These are phyloP conservation scores for Pestalotiopsis sp. DNA, from an alignment of 2,329 filamentous ascomycete species.

Conservation along the genomic window DNA sequence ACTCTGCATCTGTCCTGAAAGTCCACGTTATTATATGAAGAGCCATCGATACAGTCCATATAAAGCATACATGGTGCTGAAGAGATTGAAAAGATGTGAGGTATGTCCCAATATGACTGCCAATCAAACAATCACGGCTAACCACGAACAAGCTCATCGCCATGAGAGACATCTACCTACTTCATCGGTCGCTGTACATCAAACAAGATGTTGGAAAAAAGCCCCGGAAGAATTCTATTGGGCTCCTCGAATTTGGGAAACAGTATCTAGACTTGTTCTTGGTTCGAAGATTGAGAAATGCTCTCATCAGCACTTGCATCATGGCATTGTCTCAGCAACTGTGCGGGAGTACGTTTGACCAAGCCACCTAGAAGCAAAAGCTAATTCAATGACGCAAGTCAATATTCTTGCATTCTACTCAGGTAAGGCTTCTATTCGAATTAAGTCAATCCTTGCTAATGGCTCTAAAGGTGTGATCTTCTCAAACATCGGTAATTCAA, in stretches of 20 bases:
- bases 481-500: background rate
- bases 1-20: slow-evolving; percentile 35
- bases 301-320: slow-evolving; percentile 31
- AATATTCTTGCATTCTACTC: slow-evolving; percentile 49
- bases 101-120: background rate
- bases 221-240: background rate
- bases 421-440: slow-evolving; percentile 22
- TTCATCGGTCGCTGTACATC: slow-evolving; percentile 26
- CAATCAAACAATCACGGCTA: background rate
- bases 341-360: slow-evolving; percentile 31
- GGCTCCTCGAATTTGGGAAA: background rate
- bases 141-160: background rate
- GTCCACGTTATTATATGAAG: slow-evolving; percentile 37
- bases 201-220: background rate
- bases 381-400: slow-evolving; percentile 26
- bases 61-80: slow-evolving; percentile 30
- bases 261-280: slow-evolving; percentile 21
- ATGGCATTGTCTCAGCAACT: slow-evolving; percentile 34
- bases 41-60: slow-evolving; percentile 28
- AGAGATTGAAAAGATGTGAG: slow-evolving; percentile 35
- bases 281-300: slow-evolving; percentile 27
- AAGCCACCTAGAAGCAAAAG: background rate
- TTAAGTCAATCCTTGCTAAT: slow-evolving; percentile 11
- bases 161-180: slow-evolving; percentile 35
- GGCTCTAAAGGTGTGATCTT: background rate